These are phyloP conservation scores for Ramalina intermedia DNA, from an alignment of 495 filamentous ascomycete genomes.

Conservation along the genomic window DNA sequence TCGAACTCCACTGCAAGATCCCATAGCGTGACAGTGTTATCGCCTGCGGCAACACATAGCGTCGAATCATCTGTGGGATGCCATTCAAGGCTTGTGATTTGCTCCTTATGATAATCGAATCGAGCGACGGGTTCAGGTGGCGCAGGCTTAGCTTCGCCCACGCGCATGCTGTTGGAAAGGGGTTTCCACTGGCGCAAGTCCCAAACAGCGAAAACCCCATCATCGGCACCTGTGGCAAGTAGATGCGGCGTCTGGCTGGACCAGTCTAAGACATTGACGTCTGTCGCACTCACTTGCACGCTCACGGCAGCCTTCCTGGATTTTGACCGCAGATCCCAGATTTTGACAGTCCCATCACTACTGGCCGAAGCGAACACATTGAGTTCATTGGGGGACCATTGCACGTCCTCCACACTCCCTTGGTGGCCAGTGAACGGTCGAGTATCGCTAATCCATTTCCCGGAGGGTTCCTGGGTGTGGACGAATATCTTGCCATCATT, in stretches of 20 bases:
- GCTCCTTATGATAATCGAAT: constrained; percentile 89
- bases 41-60: constrained; percentile 78
- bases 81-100: constrained; percentile 93
- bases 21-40: constrained; percentile 91
- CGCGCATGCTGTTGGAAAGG: constrained; percentile 24
- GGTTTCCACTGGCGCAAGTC: constrained; percentile 91
- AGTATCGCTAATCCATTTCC: constrained; percentile 71
- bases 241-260: constrained; percentile 72
- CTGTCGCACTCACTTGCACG: constrained; percentile 66
- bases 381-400: constrained; percentile 85
- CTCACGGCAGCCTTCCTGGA: constrained; percentile 70
- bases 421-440: constrained; percentile 69
- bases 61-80: constrained; percentile 93
- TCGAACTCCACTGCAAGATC: constrained; percentile 93
- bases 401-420: constrained; percentile 81
- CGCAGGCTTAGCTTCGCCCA: constrained; percentile 35
- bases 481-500: constrained; percentile 77
- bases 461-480: constrained; percentile 72
- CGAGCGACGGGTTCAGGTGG: constrained; percentile 52
- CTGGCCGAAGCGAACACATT: constrained; percentile 89
- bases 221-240: constrained; percentile 83
- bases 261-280: constrained; percentile 96
- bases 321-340: constrained; percentile 90
- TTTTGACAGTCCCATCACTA: constrained; percentile 82
- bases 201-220: constrained; percentile 92